Base-by-base conservation (phyloP, 192 early-diverging fungal species). In the Gaertneriomyces semiglobifer region DNA sequence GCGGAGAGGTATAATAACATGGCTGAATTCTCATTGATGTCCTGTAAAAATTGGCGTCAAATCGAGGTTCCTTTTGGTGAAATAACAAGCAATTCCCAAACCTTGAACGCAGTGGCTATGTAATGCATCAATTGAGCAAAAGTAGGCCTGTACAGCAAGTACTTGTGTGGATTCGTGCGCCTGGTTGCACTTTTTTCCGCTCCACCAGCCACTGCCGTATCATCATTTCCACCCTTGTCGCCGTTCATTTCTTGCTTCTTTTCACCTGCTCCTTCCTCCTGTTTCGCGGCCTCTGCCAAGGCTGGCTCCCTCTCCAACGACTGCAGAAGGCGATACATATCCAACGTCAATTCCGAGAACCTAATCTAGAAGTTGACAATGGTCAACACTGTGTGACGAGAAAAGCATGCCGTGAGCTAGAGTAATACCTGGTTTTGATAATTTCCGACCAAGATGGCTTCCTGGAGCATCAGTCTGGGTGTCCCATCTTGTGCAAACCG, bases 261-360 rank as follows among this genome's bases (percentile, higher is more conserved):
- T 39, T 33, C 58, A 58, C 4, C 40, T 18, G 33, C 19, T 33
- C 25, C 25, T 33, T 7, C 41, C 45, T n/a, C 60, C 44, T 7
- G 19, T 10, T 14, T 14, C 14, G n/a, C 6, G 9, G 50, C 51
- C 33, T 65, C 62, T 14, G 66, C 50, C 0, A 70, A 51, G 12
- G 77, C 76, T 0, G 89, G 88, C 56, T 91, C 89, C 7, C 89
- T 72, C 66, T 91, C 96, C n/a, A 99, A 84, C 41, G 91, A 89
- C 69, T 98, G 95, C 33, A 96, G 73, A 68, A 99, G 90, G 44
- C 93, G 89, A 77, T 93, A 95, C 93, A 98, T 94, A 64, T 99
- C 96, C 51, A 97, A 77, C 0, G 93, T 96, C 42, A 98, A 80
- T 74, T 98, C 94, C 0, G 94, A 95, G 72, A 98, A 98, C 65